phyloP scores from a whole-genome alignment of 1,139 yeast genomes.

The Yamadazyma kanchanaburiensis region DNA sequence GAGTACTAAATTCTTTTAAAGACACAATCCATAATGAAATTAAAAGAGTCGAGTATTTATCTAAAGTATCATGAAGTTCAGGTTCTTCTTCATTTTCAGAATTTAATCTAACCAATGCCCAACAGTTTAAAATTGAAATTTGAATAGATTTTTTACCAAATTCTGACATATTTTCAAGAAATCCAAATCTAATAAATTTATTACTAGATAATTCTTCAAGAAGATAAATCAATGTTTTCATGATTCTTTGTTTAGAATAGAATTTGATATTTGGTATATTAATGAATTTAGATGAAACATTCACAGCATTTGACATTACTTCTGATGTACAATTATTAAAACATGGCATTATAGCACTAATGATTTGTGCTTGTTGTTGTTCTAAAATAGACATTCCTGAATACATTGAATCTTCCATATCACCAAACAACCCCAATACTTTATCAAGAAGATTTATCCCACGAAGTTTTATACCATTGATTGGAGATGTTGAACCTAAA shows the following conservation, averaged over 20 bases:
- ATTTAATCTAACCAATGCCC: constrained; percentile 77
- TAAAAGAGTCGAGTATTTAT: constrained; percentile 56
- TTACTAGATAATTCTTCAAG: constrained; percentile 58
- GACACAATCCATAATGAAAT: constrained; percentile 79
- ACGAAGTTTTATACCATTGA: constrained; percentile 55
- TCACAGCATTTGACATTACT: constrained; percentile 74
- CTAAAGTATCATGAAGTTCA: constrained; percentile 43
- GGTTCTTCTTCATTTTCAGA: constrained; percentile 31
- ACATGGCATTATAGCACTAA: constrained; percentile 89
- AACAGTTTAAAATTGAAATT: constrained; percentile 73
- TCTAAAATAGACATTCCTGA: constrained; percentile 72
- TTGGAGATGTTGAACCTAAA: constrained; percentile 74
- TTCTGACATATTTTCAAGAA: constrained; percentile 43
- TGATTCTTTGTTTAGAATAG: constrained; percentile 57
- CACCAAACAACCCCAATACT: constrained; percentile 46
- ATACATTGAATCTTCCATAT: constrained; percentile 69
- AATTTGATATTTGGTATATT: constrained; percentile 44
- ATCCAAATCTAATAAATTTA: constrained; percentile 41
- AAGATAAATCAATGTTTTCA: constrained; percentile 63
- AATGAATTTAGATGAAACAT: constrained; percentile 75
- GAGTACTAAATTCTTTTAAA: constrained; percentile 68
- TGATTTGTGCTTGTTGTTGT: constrained; percentile 93
- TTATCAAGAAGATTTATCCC: constrained; percentile 63
- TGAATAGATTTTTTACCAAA: constrained; percentile 63
- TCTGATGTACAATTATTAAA: constrained; percentile 74